A percentile compares a stretch with the other conserved stretches of the same genome.
Evolutionary conservation across 164 flowering plant genomes (phyloP).

Genomic region (Vitis amurensis): DNA sequence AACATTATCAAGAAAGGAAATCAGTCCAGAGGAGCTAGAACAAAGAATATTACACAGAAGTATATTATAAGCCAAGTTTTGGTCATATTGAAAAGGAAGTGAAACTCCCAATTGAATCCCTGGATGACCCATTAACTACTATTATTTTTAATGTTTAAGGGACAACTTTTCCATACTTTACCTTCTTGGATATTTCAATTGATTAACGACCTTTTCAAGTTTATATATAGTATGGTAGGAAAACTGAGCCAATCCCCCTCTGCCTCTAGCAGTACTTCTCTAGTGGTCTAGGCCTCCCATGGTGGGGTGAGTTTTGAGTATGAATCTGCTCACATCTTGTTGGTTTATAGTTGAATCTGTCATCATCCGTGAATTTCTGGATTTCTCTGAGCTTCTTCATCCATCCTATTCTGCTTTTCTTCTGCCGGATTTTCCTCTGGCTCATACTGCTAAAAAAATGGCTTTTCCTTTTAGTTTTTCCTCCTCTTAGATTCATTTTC

Average conservation of each 20-base stretch:
- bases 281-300: neutral
- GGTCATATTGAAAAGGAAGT: conserved; percentile 10
- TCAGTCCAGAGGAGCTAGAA: neutral
- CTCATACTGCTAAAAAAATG: conserved; percentile 15
- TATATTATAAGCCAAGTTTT: conserved; percentile 19
- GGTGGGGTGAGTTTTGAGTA: conserved; percentile 13
- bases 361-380: conserved; percentile 46
- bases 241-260: neutral
- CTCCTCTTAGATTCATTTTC: conserved; percentile 11
- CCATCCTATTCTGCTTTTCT: conserved; percentile 41
- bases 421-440: conserved; percentile 47
- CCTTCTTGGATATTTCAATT: neutral
- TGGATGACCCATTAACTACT: conserved; percentile 7
- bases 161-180: conserved; percentile 6
- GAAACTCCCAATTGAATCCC: conserved; percentile 4
- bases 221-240: neutral
- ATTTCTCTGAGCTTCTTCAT: conserved; percentile 48
- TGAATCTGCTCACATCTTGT: conserved; percentile 35
- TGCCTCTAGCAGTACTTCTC: too few species aligned
- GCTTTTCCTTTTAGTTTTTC: conserved; percentile 12
- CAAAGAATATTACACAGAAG: neutral
- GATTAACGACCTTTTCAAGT: conserved; percentile 8
- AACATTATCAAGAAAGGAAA: neutral
- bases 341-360: conserved; percentile 45
- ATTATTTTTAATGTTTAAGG: neutral